Base-by-base conservation (phyloP, 768 basidiomycete genomes). In the Phylloporus scabripes region DNA sequence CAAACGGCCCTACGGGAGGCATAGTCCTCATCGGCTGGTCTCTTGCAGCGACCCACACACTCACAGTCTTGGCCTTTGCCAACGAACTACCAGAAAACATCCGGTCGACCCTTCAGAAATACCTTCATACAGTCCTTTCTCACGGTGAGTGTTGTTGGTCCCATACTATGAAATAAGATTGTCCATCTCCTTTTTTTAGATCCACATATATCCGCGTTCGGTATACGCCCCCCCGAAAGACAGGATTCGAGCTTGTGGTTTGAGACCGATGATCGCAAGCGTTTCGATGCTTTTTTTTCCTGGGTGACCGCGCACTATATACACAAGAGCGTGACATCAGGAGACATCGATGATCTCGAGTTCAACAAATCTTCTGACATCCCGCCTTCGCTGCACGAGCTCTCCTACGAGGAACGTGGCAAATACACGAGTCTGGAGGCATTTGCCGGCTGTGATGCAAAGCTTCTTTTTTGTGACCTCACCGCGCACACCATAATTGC, bases 21-120 rank as follows among this genome's bases (percentile, higher is more conserved):
- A 49, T 61, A 11, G 50, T 18, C 1, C 33, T 60, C 24, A 52
- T 60, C 1, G 60, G 56, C 4, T 60, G 60, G 59, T 61, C 59
- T 8, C 53, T 60, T 2, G n/a, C n/a, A n/a, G n/a, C n/a, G n/a
- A n/a, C n/a, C n/a, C n/a, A n/a, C n/a, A n/a, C n/a, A n/a, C n/a
- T n/a, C n/a, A n/a, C n/a, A n/a, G 1, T 46, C 34, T 40, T 60
- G 47, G 56, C 56, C 4, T 61, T 59, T 20, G 37, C 50, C 15
- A 56, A 61, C 18, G 46, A 48, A n/a, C 12, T 52, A 4, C 32
- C 51, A 10, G 44, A 46, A 5, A 53, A 49, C 1, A 50, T 45
- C 4, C 42, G 32, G 17, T 44, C 31, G 11, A 52, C 49, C 18
- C 46, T 60, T 12, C 38, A 14, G 7, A 59, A 48, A 17, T 59